Evolutionary conservation across 805 yeast genomes (phyloP), one percentile per base, ranked within the genome.

Genomic region (Metschnikowia cerradonensis): DNA sequence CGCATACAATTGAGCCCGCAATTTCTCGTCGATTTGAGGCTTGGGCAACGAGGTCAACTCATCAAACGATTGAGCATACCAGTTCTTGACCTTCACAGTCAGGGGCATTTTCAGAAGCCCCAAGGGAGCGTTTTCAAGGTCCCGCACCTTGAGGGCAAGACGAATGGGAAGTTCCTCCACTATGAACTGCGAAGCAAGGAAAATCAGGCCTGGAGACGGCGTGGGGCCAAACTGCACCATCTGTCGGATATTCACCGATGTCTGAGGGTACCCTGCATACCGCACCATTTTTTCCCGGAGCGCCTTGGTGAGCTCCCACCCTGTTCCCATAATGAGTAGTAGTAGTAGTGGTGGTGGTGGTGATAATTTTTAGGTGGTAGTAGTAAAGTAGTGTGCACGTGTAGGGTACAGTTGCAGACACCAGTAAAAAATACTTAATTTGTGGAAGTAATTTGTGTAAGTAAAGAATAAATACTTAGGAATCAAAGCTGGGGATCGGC

Each of bases 51-150:
- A 66, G n/a, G 86, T 81, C 57, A 90, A 76, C 63, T 90, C 92
- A 59, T 89, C 90, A 66, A 90, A 90, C 7, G 92, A 84, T 64
- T 89, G 94, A 1, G 91, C 91, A 65, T 90, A 90, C 96, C 97
- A 90, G 63, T 89, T 82, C 53, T 84, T 79, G 15, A 90, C 96
- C 56, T 83, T 78, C 47, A 79, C 72, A 45, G 91, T 88, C 2
- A 90, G 82, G 1, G 90, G 89, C 82, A 84, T 84, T 31, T 82
- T 75, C 57, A 76, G 78, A 49, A 90, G 74, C 0, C 89, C 90
- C 58, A 83, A 75, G 0, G 97, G 96, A 31, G 94, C 78, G 23
- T 80, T 78, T 39, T 90, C 95, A 52, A 90, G 72, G 61, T 90
- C 96, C 63, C 86, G 83, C 33, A 90, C 96, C 48, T 95, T 79